Conservation (phyloP, 805 yeast genomes). For the Kazachstania taianensis region DNA sequence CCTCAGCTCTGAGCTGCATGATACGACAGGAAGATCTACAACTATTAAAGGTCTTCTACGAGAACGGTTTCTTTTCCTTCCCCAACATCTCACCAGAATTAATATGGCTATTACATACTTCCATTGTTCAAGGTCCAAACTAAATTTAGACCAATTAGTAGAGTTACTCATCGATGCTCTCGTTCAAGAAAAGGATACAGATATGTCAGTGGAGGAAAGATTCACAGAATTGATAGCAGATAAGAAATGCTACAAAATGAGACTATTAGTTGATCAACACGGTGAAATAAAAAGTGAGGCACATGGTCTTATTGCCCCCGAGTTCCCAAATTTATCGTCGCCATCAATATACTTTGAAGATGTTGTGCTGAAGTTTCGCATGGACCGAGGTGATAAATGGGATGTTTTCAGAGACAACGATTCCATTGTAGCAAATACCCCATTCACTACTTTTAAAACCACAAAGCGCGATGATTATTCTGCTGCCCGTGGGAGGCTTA, state of each 20-base stretch:
- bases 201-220: constrained; percentile 6
- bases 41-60: neutral
- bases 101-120: constrained; percentile 46
- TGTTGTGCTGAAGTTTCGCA: too few relatives aligned
- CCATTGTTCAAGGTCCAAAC: constrained; percentile 32
- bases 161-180: constrained; percentile 33
- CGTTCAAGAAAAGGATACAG: constrained; percentile 6
- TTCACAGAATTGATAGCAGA: constrained; percentile 15
- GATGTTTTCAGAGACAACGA: constrained; percentile 35
- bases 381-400: too few relatives aligned
- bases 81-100: constrained; percentile 35
- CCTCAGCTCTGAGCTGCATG: neutral
- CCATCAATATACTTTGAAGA: too few relatives aligned
- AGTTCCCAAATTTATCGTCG: too few relatives aligned
- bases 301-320: too few relatives aligned
- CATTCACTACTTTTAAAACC: constrained; percentile 83
- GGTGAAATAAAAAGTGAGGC: constrained; percentile 34
- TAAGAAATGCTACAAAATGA: constrained; percentile 35
- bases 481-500: constrained; percentile 44
- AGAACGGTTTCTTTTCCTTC: constrained; percentile 4
- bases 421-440: constrained; percentile 42
- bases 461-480: constrained; percentile 58
- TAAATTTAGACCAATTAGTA: constrained; percentile 37
- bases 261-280: constrained; percentile 33
- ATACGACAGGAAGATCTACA: too few relatives aligned